Conservation (phyloP, 2,329 filamentous ascomycete species). For the Neonectria faginata region DNA sequence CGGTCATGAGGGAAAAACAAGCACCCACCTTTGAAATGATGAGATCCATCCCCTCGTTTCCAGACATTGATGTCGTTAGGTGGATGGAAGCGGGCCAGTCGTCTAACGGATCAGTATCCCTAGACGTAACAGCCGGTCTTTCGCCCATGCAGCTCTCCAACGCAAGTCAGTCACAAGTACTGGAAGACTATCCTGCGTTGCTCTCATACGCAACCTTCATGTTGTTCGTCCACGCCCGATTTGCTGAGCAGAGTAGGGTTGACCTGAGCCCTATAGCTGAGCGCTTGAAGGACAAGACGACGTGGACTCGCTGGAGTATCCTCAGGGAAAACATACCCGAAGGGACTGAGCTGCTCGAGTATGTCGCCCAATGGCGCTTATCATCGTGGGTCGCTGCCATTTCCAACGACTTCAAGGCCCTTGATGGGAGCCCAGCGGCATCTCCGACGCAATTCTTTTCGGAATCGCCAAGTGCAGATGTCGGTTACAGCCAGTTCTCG, state of each 20-base stretch:
- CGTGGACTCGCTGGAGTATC: no score
- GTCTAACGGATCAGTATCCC: neutral
- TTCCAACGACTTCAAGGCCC: no score
- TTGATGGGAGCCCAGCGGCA: no score
- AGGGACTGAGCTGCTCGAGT: no score
- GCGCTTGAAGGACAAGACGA: neutral
- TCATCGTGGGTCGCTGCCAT: no score
- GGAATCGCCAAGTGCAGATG: no score
- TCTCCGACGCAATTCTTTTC: no score
- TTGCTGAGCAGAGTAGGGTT: neutral
- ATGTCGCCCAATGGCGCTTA: no score
- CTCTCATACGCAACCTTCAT: constrained; percentile 18
- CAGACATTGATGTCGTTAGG: neutral
- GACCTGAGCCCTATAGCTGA: neutral
- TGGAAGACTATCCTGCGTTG: constrained; percentile 14
- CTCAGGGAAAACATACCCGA: no score
- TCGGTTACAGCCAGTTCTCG: no score
- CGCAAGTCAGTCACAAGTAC: neutral
- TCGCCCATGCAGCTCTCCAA: neutral
- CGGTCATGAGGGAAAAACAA: no score
- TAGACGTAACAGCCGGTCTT: no score
- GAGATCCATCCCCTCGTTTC: neutral
- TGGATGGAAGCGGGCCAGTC: neutral
- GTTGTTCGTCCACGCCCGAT: constrained; percentile 17
- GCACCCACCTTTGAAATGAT: neutral